Conservation (phyloP, 179 eudicot species). For the Heliamphora pulchella region DNA sequence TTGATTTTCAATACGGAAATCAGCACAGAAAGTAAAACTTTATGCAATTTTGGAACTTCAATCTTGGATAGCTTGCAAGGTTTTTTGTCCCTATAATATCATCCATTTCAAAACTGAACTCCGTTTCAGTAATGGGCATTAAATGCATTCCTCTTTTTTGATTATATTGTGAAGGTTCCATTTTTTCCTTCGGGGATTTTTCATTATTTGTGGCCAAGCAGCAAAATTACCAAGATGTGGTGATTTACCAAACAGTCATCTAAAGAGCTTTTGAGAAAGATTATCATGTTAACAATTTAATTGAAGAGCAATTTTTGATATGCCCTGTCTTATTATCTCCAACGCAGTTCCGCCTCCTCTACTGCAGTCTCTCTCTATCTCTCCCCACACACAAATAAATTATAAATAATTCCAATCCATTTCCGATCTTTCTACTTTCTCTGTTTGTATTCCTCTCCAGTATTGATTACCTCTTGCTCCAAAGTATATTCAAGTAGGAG, state of each 20-base stretch:
- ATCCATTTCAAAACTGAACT: not conserved
- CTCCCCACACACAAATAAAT: no score
- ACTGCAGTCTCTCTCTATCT: not conserved
- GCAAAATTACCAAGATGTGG: not conserved
- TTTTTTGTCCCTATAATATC: not conserved
- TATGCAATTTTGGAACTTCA: not conserved
- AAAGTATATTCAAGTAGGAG: not conserved
- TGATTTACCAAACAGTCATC: not conserved
- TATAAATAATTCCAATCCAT: not conserved
- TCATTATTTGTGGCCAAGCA: not conserved
- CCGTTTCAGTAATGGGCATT: not conserved
- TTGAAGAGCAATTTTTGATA: not conserved
- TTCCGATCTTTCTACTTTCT: no score
- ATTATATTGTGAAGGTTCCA: not conserved
- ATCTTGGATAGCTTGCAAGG: not conserved
- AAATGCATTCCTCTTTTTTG: not conserved
- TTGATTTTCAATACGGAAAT: not conserved
- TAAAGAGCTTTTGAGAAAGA: not conserved
- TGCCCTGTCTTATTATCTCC: not conserved
- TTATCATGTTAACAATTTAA: not conserved
- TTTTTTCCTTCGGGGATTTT: not conserved
- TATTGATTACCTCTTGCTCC: not conserved
- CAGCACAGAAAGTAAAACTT: not conserved
- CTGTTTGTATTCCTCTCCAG: not conserved
- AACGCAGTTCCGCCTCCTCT: not conserved